Evolutionary conservation across 768 basidiomycete genomes (phyloP).

Genomic region (Ramaria rubella): DNA sequence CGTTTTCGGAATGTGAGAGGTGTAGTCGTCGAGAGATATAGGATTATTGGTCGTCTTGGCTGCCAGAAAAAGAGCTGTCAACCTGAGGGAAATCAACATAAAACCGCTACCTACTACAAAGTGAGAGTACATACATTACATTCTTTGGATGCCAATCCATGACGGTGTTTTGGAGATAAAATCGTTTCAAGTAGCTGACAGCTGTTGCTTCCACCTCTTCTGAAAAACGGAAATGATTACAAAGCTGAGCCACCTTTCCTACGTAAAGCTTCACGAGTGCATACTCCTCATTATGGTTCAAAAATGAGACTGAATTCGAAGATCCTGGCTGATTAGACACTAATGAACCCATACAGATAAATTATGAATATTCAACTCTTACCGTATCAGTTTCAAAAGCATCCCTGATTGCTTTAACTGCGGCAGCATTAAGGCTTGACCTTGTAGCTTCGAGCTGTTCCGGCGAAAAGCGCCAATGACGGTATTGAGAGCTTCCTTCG

Average conservation of each 20-base stretch:
- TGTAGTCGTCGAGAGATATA: slow-evolving; percentile 81
- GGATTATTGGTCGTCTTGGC: slow-evolving; percentile 97
- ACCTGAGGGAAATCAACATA: slow-evolving; percentile 42
- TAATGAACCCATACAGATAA: neutral
- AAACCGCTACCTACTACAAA: neutral
- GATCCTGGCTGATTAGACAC: slow-evolving; percentile 52
- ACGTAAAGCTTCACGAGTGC: slow-evolving; percentile 85
- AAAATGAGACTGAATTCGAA: slow-evolving; percentile 64
- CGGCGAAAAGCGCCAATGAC: slow-evolving; percentile 83
- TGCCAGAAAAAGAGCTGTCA: slow-evolving; percentile 91
- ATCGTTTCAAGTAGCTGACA: slow-evolving; percentile 86
- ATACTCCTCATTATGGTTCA: slow-evolving; percentile 76
- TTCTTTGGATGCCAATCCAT: slow-evolving; percentile 99
- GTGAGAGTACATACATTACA: slow-evolving; percentile 69
- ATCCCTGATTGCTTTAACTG: slow-evolving; percentile 67
- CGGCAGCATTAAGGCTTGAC: slow-evolving; percentile 60
- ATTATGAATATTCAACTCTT: slow-evolving; percentile 14
- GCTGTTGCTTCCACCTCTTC: slow-evolving; percentile 94
- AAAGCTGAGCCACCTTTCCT: slow-evolving; percentile 74
- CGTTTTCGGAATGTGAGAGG: slow-evolving; percentile 75
- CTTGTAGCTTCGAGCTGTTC: slow-evolving; percentile 57
- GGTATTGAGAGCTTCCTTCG: slow-evolving; percentile 73
- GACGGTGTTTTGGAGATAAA: slow-evolving; percentile 95
- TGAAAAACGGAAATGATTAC: slow-evolving; percentile 78
- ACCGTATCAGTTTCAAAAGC: slow-evolving; percentile 81